A percentile compares a stretch with the other conserved stretches of the same genome.
Evolutionary conservation across 768 basidiomycete genomes (phyloP).

Genomic region (Porphyrellus cyaneotinctus): DNA sequence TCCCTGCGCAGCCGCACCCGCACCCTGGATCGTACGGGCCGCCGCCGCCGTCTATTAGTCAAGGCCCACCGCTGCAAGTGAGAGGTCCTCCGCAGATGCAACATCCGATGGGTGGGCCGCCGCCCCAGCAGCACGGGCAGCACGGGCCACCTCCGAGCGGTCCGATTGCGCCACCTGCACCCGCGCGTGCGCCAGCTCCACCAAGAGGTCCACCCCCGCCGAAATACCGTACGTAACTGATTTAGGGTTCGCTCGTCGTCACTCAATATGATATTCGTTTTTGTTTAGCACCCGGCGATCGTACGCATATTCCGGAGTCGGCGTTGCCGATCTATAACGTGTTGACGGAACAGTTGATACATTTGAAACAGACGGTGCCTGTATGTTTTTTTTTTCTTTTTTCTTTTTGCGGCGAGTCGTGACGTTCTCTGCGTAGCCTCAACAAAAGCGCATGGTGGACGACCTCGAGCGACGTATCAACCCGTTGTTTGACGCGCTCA

Average conservation of each 20-base stretch:
- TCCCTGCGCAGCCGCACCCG: constrained; percentile 5
- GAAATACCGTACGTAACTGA: constrained; percentile 54
- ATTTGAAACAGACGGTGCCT: constrained; percentile 69
- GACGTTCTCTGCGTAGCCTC: constrained; percentile 45
- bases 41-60: constrained; percentile 23
- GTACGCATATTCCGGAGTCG: constrained; percentile 82
- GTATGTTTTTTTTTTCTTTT: constrained; percentile 41
- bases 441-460: constrained; percentile 79
- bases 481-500: constrained; percentile 85
- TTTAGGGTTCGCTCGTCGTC: too few relatives aligned
- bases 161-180: constrained; percentile 22
- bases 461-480: constrained; percentile 86
- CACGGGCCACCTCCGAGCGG: constrained; percentile 29
- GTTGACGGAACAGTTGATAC: constrained; percentile 57
- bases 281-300: constrained; percentile 75
- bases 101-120: constrained; percentile 26
- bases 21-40: constrained; percentile 27
- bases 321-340: constrained; percentile 62
- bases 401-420: neutral
- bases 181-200: constrained; percentile 30
- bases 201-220: constrained; percentile 41
- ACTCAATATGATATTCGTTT: neutral
- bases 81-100: constrained; percentile 27
- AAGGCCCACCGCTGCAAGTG: constrained; percentile 32
- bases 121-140: constrained; percentile 28